Percentiles rank a stretch among this genome's conserved stretches.
Conservation (phyloP, 108 stramenopile species). For the Cyclotella distinguenda region DNA sequence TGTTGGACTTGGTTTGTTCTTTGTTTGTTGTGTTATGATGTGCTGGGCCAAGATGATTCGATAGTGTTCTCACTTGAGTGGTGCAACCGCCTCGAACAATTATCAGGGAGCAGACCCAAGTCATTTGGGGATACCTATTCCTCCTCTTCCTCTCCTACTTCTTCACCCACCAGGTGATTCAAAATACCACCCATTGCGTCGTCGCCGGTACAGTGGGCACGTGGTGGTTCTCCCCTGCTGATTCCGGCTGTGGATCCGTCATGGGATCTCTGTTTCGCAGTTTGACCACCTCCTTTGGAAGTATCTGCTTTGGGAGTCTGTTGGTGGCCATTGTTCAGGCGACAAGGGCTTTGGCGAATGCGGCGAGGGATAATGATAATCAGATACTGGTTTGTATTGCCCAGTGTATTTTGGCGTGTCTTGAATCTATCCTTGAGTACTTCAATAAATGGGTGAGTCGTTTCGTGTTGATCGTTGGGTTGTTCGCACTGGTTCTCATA, state of each 20-base stretch:
- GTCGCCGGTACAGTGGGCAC: constrained; percentile 86
- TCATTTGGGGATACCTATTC: constrained; percentile 72
- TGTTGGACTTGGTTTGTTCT: no score
- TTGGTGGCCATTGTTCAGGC: constrained; percentile 81
- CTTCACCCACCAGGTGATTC: constrained; percentile 82
- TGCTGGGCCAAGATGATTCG: no score
- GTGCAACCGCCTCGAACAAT: no score
- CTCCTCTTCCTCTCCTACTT: constrained; percentile 75
- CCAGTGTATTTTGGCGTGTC: constrained; percentile 63
- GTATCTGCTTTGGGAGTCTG: constrained; percentile 65
- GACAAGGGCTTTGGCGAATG: constrained; percentile 54
- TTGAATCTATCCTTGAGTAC: constrained; percentile 68
- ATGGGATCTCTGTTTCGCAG: constrained; percentile 50
- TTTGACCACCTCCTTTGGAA: constrained; percentile 79
- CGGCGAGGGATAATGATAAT: constrained; percentile 52
- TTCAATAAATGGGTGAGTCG: constrained; percentile 75
- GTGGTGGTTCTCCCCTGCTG: constrained; percentile 85
- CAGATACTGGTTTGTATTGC: constrained; percentile 59
- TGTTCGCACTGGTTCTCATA: no score
- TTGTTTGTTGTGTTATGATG: no score
- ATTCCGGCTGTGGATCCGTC: constrained; percentile 67
- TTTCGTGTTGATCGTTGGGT: neutral
- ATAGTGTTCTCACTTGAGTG: no score
- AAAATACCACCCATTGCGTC: constrained; percentile 78
- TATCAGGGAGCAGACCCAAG: constrained; percentile 7